Conservation (phyloP, 371 early-diverging fungal species). For the Apophysomyces variabilis region DNA sequence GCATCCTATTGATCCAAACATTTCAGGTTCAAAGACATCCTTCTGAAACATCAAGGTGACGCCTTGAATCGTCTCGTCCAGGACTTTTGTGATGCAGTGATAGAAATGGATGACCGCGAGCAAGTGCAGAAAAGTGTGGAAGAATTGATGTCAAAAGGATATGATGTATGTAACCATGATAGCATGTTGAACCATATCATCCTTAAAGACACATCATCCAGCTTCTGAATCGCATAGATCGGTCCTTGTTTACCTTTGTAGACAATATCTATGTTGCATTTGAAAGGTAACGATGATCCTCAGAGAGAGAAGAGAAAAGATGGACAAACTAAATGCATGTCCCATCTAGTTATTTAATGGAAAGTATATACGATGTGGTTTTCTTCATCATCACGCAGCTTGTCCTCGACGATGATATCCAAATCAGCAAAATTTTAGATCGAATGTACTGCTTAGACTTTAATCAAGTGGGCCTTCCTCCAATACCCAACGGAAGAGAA, state of each 20-base stretch:
- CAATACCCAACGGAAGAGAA: constrained; percentile 27
- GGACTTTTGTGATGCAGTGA: constrained; percentile 26
- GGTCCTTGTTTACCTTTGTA: constrained; percentile 20
- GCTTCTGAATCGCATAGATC: background rate
- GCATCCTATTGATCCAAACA: too few relatives aligned
- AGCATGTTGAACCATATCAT: constrained; percentile 1
- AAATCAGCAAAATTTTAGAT: constrained; percentile 40
- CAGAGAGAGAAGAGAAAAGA: background rate
- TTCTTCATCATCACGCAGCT: constrained; percentile 59
- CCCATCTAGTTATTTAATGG: constrained; percentile 50
- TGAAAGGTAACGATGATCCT: constrained; percentile 35
- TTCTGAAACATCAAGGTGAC: constrained; percentile 9
- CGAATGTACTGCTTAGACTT: constrained; percentile 53
- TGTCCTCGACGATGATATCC: constrained; percentile 40
- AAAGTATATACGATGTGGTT: constrained; percentile 60
- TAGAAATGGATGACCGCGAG: constrained; percentile 16
- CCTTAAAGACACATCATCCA: background rate
- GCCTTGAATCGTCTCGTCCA: constrained; percentile 9
- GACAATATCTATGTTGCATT: constrained; percentile 37
- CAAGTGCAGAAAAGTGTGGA: constrained; percentile 22
- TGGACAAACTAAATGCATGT: background rate
- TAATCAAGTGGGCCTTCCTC: constrained; percentile 53
- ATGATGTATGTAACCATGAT: constrained; percentile 14
- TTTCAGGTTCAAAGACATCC: background rate
- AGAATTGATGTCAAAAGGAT: constrained; percentile 20